Conservation (phyloP, 805 yeast genomes). For the Kregervanrija delftensis region DNA sequence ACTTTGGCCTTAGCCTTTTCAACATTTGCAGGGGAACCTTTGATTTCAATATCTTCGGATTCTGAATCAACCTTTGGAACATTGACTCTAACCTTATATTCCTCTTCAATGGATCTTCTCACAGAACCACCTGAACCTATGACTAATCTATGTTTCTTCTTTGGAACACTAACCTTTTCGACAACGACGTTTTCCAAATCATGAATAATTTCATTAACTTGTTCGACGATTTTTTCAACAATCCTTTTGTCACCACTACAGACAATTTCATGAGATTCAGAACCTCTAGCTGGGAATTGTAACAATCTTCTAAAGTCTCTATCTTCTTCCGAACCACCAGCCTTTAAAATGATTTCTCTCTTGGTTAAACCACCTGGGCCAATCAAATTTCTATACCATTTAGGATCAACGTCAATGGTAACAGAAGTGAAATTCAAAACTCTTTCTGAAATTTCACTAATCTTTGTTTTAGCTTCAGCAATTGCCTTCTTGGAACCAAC, state of each 20-base stretch:
- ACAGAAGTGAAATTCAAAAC: constrained; percentile 54
- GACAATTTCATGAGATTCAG: constrained; percentile 51
- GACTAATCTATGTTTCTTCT: constrained; percentile 65
- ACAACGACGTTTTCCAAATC: constrained; percentile 54
- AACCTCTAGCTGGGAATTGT: constrained; percentile 61
- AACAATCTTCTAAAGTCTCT: constrained; percentile 47
- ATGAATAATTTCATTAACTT: constrained; percentile 54
- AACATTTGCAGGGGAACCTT: constrained; percentile 62
- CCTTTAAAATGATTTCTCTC: constrained; percentile 65
- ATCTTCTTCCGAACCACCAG: constrained; percentile 61
- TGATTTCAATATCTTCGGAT: constrained; percentile 45
- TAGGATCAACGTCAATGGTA: constrained; percentile 60
- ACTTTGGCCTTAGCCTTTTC: constrained; percentile 59
- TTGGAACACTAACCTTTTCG: constrained; percentile 52
- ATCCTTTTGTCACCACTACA: constrained; percentile 70
- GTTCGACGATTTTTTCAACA: constrained; percentile 60
- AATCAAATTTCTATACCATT: constrained; percentile 66
- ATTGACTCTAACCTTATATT: constrained; percentile 53
- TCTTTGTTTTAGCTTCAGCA: constrained; percentile 58
- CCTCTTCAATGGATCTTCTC: constrained; percentile 66
- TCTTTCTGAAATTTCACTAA: constrained; percentile 57
- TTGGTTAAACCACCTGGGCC: constrained; percentile 74
- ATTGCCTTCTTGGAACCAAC: constrained; percentile 75
- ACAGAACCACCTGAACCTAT: constrained; percentile 78
- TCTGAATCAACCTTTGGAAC: constrained; percentile 58